Base-by-base conservation (phyloP, 768 basidiomycete genomes). In the Leccinum longicurvipes region DNA sequence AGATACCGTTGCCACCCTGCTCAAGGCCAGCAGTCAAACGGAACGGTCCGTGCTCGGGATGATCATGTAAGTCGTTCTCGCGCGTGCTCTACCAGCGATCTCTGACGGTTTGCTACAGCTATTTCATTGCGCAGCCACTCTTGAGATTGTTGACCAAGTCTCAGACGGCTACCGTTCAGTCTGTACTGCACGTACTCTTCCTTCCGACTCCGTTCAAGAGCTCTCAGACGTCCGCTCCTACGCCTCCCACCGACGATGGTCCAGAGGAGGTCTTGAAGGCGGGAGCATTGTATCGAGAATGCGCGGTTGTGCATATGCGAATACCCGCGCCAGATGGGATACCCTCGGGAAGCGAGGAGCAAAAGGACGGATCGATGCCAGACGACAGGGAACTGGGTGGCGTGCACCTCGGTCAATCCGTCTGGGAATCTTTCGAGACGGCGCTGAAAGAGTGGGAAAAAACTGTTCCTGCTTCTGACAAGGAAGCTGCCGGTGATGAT, bases 141-240 rank as follows among this genome's bases (percentile, higher is more conserved):
- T 72, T 92, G 17, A 75, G 84, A 24, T 61, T 94, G 42, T 67
- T 89, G 61, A 82, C 85, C 6, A 94, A 94, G 63, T 82, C 86
- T 0, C 79, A 90, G 1, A 66, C 59, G 3, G 73, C 82, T 8
- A 74, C 86, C 0, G 74, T 89, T n/a, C 90, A 96, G 66, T 80
- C 84, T 3, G 75, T 93, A n/a, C 71, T 94, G 3, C 93, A 93
- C 58, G 86, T 80, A 0, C 79, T 96, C 14, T 93, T 90, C 68
- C 79, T 92, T 15, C 90, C 90, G 1, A 89, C 87, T 3, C 88
- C 89, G 3, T 85, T 89, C 74, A 90, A 89, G 69, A 73, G 78
- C 39, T 65, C 77, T 4, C 71, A 70, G 34, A 48, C 66, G 1
- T 50, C 66, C 7, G 47, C 59, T 46, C n/a, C 36, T 9, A 23